Evolutionary conservation across 148 eudicot species (phyloP).

Genomic region (Talinum fruticosum): DNA sequence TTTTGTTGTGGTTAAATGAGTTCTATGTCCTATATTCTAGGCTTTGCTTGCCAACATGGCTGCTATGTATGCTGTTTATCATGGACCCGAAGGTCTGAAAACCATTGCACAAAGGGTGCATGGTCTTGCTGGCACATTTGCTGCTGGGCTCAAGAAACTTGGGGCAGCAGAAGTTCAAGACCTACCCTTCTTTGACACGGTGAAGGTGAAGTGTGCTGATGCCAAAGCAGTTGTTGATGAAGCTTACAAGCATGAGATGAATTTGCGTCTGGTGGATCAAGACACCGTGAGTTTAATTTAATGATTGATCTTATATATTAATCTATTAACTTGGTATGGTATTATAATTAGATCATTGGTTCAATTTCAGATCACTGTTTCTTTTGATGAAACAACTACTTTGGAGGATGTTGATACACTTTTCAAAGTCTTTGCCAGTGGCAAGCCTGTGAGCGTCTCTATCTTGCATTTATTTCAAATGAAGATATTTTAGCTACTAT

Average conservation of each 20-base stretch:
- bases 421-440: slow-evolving; percentile 73
- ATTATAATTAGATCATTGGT: slow-evolving; percentile 12
- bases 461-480: not conserved
- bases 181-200: slow-evolving; percentile 89
- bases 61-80: slow-evolving; percentile 97
- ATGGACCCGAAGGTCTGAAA: slow-evolving; percentile 98
- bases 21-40: slow-evolving; percentile 34
- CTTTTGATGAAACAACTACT: slow-evolving; percentile 90
- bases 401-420: slow-evolving; percentile 87
- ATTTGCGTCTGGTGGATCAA: slow-evolving; percentile 72
- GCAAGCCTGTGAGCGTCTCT: slow-evolving; percentile 65
- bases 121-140: slow-evolving; percentile 85
- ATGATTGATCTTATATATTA: not conserved
- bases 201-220: slow-evolving; percentile 74
- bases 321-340: not conserved
- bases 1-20: slow-evolving; percentile 6
- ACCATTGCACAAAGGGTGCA: slow-evolving; percentile 88
- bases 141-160: slow-evolving; percentile 83
- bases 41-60: slow-evolving; percentile 99
- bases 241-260: slow-evolving; percentile 77
- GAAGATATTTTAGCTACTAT: not conserved
- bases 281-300: slow-evolving; percentile 59
- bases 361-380: slow-evolving; percentile 63
- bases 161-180: slow-evolving; percentile 82
- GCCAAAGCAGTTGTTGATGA: slow-evolving; percentile 73